phyloP scores from a whole-genome alignment of 129 eudicot genomes.

The Centella asiatica region DNA sequence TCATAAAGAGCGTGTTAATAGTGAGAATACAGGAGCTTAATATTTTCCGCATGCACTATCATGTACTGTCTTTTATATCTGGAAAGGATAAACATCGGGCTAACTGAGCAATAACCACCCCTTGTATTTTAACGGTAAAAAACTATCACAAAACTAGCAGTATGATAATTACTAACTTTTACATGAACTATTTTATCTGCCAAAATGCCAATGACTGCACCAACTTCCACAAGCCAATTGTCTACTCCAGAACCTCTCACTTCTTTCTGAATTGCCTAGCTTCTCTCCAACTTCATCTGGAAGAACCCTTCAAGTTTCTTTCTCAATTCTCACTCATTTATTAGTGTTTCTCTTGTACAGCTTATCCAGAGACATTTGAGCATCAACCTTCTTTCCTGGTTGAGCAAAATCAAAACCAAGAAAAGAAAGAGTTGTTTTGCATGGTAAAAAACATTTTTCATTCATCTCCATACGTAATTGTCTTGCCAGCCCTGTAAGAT shows the following conservation, averaged over 20 bases:
- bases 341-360: constrained; percentile 17
- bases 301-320: constrained; percentile 11
- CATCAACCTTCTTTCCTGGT: constrained; percentile 49
- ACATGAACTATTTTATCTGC: neutral
- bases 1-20: too few relatives aligned
- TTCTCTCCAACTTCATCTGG: constrained; percentile 14
- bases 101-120: too few relatives aligned
- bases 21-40: too few relatives aligned
- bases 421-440: constrained; percentile 45
- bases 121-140: neutral
- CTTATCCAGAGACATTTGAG: constrained; percentile 23
- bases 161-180: neutral
- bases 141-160: neutral
- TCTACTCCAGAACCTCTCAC: constrained; percentile 13
- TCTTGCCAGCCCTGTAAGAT: constrained; percentile 46
- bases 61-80: neutral
- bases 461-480: constrained; percentile 62
- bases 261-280: constrained; percentile 4
- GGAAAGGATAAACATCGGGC: neutral
- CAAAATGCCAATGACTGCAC: neutral
- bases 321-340: constrained; percentile 8
- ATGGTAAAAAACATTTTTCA: constrained; percentile 64
- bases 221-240: neutral
- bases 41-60: too few relatives aligned
- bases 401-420: constrained; percentile 31